Conservation (phyloP, 2,329 filamentous ascomycete species). For the Didymella sp. region DNA sequence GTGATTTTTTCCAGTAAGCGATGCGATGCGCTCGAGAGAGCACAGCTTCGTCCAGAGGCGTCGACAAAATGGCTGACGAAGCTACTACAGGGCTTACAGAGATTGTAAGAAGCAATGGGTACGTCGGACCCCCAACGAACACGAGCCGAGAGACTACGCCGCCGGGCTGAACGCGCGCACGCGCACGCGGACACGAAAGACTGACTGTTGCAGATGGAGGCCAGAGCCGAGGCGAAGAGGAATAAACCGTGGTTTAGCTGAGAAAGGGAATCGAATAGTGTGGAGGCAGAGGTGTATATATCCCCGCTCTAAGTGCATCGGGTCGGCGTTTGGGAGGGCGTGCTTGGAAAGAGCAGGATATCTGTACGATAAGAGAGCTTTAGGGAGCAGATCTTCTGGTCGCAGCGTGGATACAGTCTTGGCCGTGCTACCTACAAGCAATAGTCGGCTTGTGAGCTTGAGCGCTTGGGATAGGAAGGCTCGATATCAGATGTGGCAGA, state of each 20-base stretch:
- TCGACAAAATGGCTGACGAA: background rate
- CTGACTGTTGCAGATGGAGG: conserved; percentile 29
- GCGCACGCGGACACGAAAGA: background rate
- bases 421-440: too few relatives aligned
- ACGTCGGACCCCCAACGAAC: conserved; percentile 44
- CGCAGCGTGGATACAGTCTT: too few relatives aligned
- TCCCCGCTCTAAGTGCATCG: background rate
- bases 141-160: background rate
- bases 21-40: background rate
- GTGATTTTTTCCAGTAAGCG: conserved; percentile 88
- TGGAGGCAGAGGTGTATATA: background rate
- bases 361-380: background rate
- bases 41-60: background rate
- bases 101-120: conserved; percentile 97
- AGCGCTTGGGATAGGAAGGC: too few relatives aligned
- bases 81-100: conserved; percentile 74
- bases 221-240: conserved; percentile 33
- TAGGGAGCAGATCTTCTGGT: too few relatives aligned
- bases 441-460: too few relatives aligned
- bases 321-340: background rate
- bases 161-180: too few relatives aligned
- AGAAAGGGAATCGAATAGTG: background rate
- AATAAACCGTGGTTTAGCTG: conserved; percentile 32
- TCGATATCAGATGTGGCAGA: too few relatives aligned
- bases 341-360: background rate